Evolutionary conservation across 192 early-diverging fungal genomes (phyloP).

Genomic region (Allomyces macrogynus): DNA sequence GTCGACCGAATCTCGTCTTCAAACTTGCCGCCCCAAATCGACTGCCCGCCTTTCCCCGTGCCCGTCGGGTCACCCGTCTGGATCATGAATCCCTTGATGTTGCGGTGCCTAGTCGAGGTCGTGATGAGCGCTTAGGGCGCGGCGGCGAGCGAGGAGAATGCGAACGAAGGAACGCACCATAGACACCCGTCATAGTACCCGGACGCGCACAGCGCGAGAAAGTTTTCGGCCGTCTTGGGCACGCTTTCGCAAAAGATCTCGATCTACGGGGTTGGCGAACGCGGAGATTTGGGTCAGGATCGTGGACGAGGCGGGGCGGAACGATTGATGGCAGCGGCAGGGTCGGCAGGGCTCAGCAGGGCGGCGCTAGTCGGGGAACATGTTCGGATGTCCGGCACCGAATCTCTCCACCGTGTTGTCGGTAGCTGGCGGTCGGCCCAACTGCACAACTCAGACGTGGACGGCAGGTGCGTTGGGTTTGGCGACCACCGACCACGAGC

Average conservation of each 20-base stretch:
- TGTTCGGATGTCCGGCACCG: too few species aligned
- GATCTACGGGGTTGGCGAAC: slow-evolving; percentile 21
- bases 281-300: background rate
- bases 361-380: too few species aligned
- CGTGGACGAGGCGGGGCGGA: background rate
- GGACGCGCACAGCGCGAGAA: slow-evolving; percentile 82
- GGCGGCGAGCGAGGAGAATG: background rate
- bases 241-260: slow-evolving; percentile 81
- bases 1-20: slow-evolving; percentile 59
- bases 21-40: slow-evolving; percentile 66
- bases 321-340: background rate
- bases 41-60: slow-evolving; percentile 67
- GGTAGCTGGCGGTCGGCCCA: too few species aligned
- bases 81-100: slow-evolving; percentile 62
- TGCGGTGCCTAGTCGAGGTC: slow-evolving; percentile 14
- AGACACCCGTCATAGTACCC: slow-evolving; percentile 77
- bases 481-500: too few species aligned
- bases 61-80: slow-evolving; percentile 73
- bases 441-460: too few species aligned
- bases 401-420: too few species aligned
- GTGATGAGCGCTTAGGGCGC: too few species aligned
- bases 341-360: too few species aligned
- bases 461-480: too few species aligned
- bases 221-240: slow-evolving; percentile 74
- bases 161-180: slow-evolving; percentile 1